Evolutionary conservation across 768 basidiomycete genomes (phyloP).

Genomic region (Rhodosporidiobolus odoratus): DNA sequence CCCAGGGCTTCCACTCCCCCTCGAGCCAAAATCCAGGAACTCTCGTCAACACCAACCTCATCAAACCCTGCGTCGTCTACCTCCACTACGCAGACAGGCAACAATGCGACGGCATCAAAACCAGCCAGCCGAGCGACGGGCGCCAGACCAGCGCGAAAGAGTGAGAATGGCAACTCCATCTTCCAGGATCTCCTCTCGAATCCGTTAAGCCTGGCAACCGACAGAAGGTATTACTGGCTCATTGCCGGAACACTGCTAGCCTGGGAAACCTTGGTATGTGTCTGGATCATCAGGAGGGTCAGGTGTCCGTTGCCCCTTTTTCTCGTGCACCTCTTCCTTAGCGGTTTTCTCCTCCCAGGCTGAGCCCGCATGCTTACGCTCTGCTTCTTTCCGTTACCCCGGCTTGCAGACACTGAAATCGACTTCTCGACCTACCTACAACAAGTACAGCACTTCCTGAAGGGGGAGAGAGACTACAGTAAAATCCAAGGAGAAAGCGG

Average conservation of each 20-base stretch:
- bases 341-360: too few species aligned
- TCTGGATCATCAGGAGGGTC: slow-evolving; percentile 21
- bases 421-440: slow-evolving; percentile 96
- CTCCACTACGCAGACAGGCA: background rate
- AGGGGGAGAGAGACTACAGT: slow-evolving; percentile 77
- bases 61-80: background rate
- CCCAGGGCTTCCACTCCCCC: background rate
- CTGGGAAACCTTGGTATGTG: slow-evolving; percentile 12
- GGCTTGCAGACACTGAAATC: slow-evolving; percentile 81
- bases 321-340: background rate
- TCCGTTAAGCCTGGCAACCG: slow-evolving; percentile 4
- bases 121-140: background rate
- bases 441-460: slow-evolving; percentile 70
- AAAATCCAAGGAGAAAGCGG: slow-evolving; percentile 83
- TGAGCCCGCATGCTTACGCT: background rate
- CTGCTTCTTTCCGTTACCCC: background rate
- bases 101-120: background rate
- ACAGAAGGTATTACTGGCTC: slow-evolving; percentile 8
- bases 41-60: background rate
- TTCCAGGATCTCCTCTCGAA: background rate
- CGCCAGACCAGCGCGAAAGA: background rate
- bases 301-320: background rate
- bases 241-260: slow-evolving; percentile 1
- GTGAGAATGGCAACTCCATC: background rate
- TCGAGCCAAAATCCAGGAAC: background rate